Percentiles rank a stretch among this genome's conserved stretches.
Evolutionary conservation across 2,329 filamentous ascomycete species (phyloP).

Genomic region (Arthroderma sp.): DNA sequence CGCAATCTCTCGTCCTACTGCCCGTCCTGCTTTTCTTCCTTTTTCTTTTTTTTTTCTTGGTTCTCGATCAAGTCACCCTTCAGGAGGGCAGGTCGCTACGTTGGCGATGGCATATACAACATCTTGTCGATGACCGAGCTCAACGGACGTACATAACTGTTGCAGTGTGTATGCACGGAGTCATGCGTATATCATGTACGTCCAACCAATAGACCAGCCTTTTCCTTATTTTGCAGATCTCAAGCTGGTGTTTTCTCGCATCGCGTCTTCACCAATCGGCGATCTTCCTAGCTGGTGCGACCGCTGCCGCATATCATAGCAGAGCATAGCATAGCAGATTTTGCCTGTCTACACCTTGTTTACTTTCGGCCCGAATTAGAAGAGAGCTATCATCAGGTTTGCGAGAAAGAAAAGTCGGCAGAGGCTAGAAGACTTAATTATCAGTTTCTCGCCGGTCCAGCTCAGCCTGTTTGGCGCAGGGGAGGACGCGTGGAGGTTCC

Average conservation of each 20-base stretch:
- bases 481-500: too few species aligned
- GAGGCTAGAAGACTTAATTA: neutral
- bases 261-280: constrained; percentile 2
- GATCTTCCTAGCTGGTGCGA: constrained; percentile 1
- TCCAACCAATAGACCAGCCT: neutral
- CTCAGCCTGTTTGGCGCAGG: neutral
- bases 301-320: neutral
- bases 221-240: neutral
- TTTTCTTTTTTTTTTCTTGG: neutral
- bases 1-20: neutral
- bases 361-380: neutral
- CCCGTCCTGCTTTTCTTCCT: neutral
- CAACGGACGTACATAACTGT: neutral
- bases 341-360: neutral
- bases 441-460: neutral
- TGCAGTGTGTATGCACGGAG: neutral
- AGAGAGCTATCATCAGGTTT: neutral
- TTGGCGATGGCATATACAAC: neutral
- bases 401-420: neutral
- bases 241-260: neutral
- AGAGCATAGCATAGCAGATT: neutral
- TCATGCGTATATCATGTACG: neutral
- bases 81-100: neutral
- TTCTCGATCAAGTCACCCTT: neutral
- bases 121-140: neutral